Evolutionary conservation across 805 yeast species (phyloP).

Genomic region (Dipodascus geniculatus): DNA sequence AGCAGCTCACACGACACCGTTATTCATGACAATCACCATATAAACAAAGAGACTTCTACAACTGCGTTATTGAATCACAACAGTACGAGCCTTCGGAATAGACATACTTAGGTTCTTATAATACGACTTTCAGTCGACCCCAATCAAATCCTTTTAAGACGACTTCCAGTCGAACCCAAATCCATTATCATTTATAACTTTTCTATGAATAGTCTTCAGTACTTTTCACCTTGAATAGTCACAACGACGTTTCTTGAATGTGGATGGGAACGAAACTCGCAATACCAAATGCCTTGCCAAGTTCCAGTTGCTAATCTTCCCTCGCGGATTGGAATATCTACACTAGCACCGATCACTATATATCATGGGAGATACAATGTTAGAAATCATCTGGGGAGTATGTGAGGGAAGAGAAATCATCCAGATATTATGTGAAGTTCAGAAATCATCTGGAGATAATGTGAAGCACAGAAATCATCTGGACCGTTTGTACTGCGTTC

Average conservation of each 20-base stretch:
- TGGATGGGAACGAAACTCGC: conserved; percentile 56
- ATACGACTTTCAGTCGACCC: too few species aligned
- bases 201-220: too few species aligned
- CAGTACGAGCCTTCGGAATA: neutral
- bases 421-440: too few species aligned
- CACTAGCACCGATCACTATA: conserved; percentile 45
- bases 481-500: too few species aligned
- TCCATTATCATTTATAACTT: too few species aligned
- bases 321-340: conserved; percentile 56
- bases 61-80: too few species aligned
- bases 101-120: neutral
- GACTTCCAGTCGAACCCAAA: too few species aligned
- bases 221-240: conserved; percentile 50
- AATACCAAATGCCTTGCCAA: conserved; percentile 75
- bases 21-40: neutral
- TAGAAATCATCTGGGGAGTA: too few species aligned
- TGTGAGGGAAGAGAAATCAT: too few species aligned
- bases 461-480: neutral
- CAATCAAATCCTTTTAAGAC: too few species aligned
- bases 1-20: neutral
- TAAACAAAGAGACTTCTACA: neutral
- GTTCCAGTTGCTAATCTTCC: conserved; percentile 65
- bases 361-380: too few species aligned
- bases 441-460: neutral
- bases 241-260: conserved; percentile 62